Evolutionary conservation across 192 early-diverging fungal genomes (phyloP).

Genomic region (Coemansia sp.): DNA sequence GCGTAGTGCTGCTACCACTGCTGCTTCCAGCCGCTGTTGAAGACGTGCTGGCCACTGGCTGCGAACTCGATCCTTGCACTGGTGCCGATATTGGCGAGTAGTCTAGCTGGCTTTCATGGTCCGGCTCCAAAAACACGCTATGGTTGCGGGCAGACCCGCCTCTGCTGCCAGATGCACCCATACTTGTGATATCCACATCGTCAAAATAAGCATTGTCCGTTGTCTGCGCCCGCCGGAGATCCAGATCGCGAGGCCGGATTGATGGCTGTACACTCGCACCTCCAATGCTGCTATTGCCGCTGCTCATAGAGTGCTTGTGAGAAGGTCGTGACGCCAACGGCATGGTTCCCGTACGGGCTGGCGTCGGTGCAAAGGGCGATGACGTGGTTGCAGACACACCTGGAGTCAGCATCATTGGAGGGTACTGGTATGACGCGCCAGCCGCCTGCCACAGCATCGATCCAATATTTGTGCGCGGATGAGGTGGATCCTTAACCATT

Average conservation of each 20-base stretch:
- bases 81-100: slow-evolving; percentile 11
- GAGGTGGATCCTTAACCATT: slow-evolving; percentile 48
- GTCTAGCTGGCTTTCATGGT: not conserved
- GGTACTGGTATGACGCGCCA: not conserved
- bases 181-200: not conserved
- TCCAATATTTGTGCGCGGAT: slow-evolving; percentile 46
- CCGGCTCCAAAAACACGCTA: slow-evolving; percentile 23
- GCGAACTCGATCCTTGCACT: not conserved
- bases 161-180: not conserved
- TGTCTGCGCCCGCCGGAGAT: slow-evolving; percentile 30
- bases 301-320: slow-evolving; percentile 34
- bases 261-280: not conserved
- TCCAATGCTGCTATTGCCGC: slow-evolving; percentile 8
- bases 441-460: slow-evolving; percentile 44
- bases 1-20: not conserved
- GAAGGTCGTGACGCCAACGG: not conserved
- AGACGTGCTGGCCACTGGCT: not conserved
- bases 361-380: slow-evolving; percentile 10
- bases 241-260: not conserved
- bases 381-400: slow-evolving; percentile 12
- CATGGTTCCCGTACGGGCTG: not conserved
- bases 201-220: slow-evolving; percentile 38
- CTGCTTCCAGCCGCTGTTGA: not conserved
- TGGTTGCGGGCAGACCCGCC: slow-evolving; percentile 21
- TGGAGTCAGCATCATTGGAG: slow-evolving; percentile 17